phyloP scores from a whole-genome alignment of 495 filamentous ascomycete genomes.

The Neurospora sp. region DNA sequence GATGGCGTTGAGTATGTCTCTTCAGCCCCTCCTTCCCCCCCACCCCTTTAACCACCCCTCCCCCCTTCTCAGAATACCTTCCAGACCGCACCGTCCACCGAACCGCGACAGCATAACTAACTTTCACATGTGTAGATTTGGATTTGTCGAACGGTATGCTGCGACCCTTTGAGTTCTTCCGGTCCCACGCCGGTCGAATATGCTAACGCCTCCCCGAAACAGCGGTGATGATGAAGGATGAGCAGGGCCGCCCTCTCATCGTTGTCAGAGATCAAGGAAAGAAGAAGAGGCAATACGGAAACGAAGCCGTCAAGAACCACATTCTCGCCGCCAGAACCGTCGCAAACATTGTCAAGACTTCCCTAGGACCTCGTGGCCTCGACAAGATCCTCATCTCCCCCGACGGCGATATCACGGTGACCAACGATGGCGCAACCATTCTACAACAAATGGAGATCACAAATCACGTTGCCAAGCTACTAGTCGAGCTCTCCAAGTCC shows the following conservation, averaged over 20 bases:
- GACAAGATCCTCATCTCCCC: conserved; percentile 99
- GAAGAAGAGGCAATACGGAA: conserved; percentile 95
- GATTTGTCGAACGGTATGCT: conserved; percentile 41
- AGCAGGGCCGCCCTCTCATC: conserved; percentile 94
- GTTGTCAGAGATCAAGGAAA: conserved; percentile 97
- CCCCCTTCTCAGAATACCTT: not conserved
- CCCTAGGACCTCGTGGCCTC: conserved; percentile 87
- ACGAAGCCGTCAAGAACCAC: conserved; percentile 93
- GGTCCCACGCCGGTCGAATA: not conserved
- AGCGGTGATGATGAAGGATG: conserved; percentile 63
- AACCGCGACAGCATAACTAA: conserved; percentile 17
- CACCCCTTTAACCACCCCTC: not conserved
- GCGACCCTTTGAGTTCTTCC: not conserved
- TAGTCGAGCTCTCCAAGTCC: conserved; percentile 97
- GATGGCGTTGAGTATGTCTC: conserved; percentile 40
- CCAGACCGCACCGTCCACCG: not conserved
- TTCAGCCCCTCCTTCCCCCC: not conserved
- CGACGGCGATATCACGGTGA: conserved; percentile 98
- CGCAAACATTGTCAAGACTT: conserved; percentile 94
- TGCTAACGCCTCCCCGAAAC: not conserved
- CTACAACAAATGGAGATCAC: conserved; percentile 97
- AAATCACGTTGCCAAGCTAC: conserved; percentile 93
- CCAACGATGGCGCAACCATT: conserved; percentile 98
- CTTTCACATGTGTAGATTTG: conserved; percentile 26
- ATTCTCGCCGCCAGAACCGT: conserved; percentile 94